Conservation (phyloP, 2,329 filamentous ascomycete species). For the Xylaria polymorpha region DNA sequence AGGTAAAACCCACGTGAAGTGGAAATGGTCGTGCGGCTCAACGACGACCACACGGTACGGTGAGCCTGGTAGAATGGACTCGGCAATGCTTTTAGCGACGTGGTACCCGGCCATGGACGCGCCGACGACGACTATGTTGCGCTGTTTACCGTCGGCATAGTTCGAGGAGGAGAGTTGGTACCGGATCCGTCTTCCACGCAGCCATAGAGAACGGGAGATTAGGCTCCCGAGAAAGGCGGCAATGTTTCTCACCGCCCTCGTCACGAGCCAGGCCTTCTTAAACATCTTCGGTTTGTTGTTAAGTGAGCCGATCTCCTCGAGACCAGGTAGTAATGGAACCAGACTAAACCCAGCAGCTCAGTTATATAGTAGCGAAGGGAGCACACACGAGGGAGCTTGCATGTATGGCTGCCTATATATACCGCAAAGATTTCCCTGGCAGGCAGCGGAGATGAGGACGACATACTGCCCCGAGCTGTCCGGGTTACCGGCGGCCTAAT, state of each 20-base stretch:
- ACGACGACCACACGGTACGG: constrained; percentile 65
- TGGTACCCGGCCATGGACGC: constrained; percentile 68
- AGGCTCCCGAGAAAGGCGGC: constrained; percentile 28
- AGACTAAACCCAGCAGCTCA: background rate
- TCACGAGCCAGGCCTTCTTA: constrained; percentile 38
- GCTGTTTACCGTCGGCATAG: constrained; percentile 33
- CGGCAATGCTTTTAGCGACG: constrained; percentile 60
- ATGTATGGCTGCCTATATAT: constrained; percentile 7
- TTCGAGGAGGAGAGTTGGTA: constrained; percentile 32
- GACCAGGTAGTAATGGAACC: background rate
- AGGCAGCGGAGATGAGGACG: background rate
- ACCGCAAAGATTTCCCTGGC: background rate
- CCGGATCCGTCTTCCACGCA: constrained; percentile 37
- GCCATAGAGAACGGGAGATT: constrained; percentile 36
- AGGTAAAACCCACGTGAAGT: constrained; percentile 70
- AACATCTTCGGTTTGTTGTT: constrained; percentile 36
- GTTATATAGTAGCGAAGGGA: background rate
- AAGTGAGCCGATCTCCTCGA: background rate
- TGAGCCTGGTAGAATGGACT: constrained; percentile 59
- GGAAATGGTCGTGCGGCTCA: constrained; percentile 70
- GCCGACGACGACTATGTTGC: constrained; percentile 67
- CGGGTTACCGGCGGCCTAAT: constrained; percentile 7
- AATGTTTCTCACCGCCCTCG: constrained; percentile 35
- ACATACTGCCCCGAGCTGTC: constrained; percentile 11
- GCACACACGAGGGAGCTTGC: background rate